Evolutionary conservation across 2,329 filamentous ascomycete species (phyloP).

Genomic region (Dothideomycetidae sp.): DNA sequence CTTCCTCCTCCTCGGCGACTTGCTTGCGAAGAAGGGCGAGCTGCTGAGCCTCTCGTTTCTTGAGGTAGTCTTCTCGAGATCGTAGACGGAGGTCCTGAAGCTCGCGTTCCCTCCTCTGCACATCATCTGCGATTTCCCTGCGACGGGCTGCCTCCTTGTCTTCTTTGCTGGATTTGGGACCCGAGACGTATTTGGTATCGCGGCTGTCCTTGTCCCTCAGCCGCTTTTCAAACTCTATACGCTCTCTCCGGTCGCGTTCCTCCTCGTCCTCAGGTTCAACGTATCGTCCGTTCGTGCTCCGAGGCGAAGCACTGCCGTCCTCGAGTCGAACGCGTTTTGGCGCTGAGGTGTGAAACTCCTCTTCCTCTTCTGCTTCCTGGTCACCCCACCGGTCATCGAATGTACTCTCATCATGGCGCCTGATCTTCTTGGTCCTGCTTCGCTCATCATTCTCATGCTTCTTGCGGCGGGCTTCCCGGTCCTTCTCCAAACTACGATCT

Average conservation of each 20-base stretch:
- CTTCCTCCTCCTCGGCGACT: conserved; percentile 68
- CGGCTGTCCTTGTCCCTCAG: conserved; percentile 57
- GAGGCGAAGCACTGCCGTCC: conserved; percentile 30
- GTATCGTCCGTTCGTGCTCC: conserved; percentile 12
- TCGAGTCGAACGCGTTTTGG: conserved; percentile 58
- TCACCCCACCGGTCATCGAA: conserved; percentile 74
- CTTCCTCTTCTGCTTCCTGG: conserved; percentile 36
- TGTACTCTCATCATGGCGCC: conserved; percentile 38
- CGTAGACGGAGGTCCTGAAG: conserved; percentile 68
- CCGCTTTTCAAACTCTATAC: conserved; percentile 66
- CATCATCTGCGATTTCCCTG: conserved; percentile 51
- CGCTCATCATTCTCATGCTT: conserved; percentile 10
- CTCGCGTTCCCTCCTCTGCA: conserved; percentile 52
- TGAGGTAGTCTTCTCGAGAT: conserved; percentile 82
- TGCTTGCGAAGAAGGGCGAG: conserved; percentile 78
- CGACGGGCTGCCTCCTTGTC: conserved; percentile 42
- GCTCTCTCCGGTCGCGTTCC: conserved; percentile 55
- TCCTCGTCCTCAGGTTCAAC: conserved; percentile 22
- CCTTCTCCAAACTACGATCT: conserved; percentile 24
- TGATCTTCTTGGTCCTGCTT: conserved; percentile 30
- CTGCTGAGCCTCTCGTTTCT: conserved; percentile 78
- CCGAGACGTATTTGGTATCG: conserved; percentile 53
- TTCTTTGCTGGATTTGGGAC: conserved; percentile 42
- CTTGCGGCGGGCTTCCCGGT: conserved; percentile 16
- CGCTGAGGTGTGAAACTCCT: conserved; percentile 53